phyloP scores from a whole-genome alignment of 148 eudicot species.

The Oxyria digyna region DNA sequence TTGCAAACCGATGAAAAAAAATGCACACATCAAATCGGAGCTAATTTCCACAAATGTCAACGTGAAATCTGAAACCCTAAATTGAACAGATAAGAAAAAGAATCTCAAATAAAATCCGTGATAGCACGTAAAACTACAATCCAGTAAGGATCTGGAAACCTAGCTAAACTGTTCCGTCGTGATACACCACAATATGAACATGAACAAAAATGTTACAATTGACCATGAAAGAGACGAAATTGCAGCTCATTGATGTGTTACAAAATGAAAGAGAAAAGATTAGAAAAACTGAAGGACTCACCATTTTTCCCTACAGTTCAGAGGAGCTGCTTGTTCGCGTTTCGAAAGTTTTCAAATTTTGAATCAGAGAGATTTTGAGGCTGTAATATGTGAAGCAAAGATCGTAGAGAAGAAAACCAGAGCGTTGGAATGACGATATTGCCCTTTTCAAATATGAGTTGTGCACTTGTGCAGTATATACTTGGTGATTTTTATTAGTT shows the following conservation, averaged over 20 bases:
- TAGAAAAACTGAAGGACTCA: neutral
- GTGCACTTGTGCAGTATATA: too few relatives aligned
- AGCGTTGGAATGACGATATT: neutral
- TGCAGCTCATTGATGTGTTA: neutral
- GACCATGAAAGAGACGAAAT: neutral
- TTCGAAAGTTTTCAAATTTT: neutral
- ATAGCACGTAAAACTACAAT: neutral
- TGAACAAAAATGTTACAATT: neutral
- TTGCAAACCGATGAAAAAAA: neutral
- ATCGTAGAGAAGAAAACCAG: neutral
- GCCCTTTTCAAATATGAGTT: neutral
- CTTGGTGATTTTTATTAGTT: too few relatives aligned
- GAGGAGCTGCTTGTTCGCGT: conserved; percentile 1
- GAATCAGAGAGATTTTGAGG: neutral
- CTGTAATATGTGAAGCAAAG: neutral
- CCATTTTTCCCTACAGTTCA: neutral
- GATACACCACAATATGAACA: neutral
- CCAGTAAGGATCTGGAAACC: neutral
- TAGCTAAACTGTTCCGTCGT: neutral
- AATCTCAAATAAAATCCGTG: neutral
- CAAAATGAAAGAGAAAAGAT: neutral
- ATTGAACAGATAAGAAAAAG: neutral
- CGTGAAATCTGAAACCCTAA: neutral
- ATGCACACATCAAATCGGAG: neutral
- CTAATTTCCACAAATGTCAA: neutral